Evolutionary conservation across 2,329 filamentous ascomycete genomes (phyloP).

Genomic region (Beauveria bassiana): DNA sequence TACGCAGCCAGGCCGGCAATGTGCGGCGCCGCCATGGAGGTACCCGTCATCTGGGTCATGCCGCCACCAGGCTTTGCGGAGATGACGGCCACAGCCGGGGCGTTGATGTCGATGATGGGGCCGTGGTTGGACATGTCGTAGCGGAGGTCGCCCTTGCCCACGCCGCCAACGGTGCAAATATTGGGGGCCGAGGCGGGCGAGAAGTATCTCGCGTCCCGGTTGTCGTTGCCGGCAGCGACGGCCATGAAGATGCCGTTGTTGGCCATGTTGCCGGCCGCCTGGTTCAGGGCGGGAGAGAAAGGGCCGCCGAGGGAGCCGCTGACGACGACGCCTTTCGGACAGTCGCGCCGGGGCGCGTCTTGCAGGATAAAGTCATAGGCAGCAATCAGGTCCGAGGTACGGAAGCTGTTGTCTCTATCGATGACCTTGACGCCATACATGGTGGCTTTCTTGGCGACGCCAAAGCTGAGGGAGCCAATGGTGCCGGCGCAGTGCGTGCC

Average conservation of each 20-base stretch:
- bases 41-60: constrained; percentile 40
- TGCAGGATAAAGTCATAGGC: constrained; percentile 30
- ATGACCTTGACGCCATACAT: constrained; percentile 33
- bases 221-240: constrained; percentile 40
- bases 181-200: constrained; percentile 35
- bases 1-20: constrained; percentile 17
- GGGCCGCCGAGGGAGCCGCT: constrained; percentile 39
- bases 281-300: constrained; percentile 27
- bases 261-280: constrained; percentile 34
- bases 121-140: constrained; percentile 40
- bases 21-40: constrained; percentile 22
- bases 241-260: constrained; percentile 33
- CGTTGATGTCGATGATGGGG: constrained; percentile 36
- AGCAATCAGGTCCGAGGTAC: constrained; percentile 9
- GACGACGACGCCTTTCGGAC: constrained; percentile 26
- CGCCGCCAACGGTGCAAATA: constrained; percentile 41
- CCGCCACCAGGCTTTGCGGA: constrained; percentile 28
- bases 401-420: neutral
- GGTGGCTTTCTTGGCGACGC: constrained; percentile 28
- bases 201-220: constrained; percentile 24
- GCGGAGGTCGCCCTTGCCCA: constrained; percentile 25
- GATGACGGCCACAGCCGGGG: constrained; percentile 34
- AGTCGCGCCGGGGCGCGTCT: constrained; percentile 20
- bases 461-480: constrained; percentile 13
- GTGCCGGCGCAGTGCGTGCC: constrained; percentile 21